Base-by-base conservation (phyloP, 805 yeast species). In the Barnettozyma vustinii region DNA sequence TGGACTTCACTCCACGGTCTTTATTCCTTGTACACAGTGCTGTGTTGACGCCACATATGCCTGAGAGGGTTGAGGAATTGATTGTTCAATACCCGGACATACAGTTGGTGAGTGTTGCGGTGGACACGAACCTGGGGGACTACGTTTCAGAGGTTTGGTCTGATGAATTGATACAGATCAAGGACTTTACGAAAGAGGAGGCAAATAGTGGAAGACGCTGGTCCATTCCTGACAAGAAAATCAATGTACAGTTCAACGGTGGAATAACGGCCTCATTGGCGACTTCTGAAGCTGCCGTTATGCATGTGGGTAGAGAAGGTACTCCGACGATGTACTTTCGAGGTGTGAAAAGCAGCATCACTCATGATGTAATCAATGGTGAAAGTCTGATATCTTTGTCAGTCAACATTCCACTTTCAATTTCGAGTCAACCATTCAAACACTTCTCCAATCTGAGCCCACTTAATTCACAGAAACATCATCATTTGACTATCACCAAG, bases 361-460 rank as follows among this genome's bases (percentile, higher is more conserved):
- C 4, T n/a, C 16, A 5, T 5, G 16, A 30, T 13, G 16, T 13
- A 13, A 7, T 13, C 3, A 25, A 18, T 18, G 41, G 42, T 15
- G 13, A 9, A n/a, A 36, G 39, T n/a, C 30, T 47, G 10, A 30
- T 33, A 16, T 26, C 26, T 10, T 20, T 47, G 9, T 36, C 45
- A 10, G 20, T 47, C 12, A 42, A 19, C 5, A 9, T 47, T 6
- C 49, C 49, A 9, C 20, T 47, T 12, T 37, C 45, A 8, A 6
- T 47, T 19, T 27, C 46, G 26, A 9, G 19, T 2, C 19, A 23
- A 20, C 47, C 42, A 15, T 15, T 3, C 4, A 9, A 5, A 4
- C 43, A 47, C 30, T 25, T 23, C 26, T 19, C 42, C 25, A 47
- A 42, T 23, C 35, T 47, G 30, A 42, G 35, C 13, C 48, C 44